Evolutionary conservation across 2,329 filamentous ascomycete genomes (phyloP).

Genomic region (Botrytis deweyae): DNA sequence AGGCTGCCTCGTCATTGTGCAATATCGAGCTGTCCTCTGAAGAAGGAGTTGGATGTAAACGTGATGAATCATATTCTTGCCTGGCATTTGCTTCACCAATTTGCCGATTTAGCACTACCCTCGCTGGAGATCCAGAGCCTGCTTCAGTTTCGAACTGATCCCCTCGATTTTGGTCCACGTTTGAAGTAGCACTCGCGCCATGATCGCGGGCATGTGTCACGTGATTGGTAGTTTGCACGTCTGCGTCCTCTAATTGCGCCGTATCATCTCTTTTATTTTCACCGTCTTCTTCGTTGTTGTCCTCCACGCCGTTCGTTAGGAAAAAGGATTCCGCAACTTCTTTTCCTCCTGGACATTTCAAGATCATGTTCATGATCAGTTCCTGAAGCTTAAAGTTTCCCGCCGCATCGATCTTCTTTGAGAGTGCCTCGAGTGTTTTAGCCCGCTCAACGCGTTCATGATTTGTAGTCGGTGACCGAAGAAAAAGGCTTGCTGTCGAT

Average conservation of each 20-base stretch:
- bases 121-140: too few species aligned
- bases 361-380: constrained; percentile 10
- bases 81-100: too few species aligned
- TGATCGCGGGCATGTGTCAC: fast-evolving
- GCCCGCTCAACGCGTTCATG: background rate
- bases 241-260: background rate
- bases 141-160: too few species aligned
- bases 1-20: background rate
- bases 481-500: background rate
- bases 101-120: too few species aligned
- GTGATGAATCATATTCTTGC: background rate
- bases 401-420: constrained; percentile 2
- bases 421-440: background rate
- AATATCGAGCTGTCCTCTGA: background rate
- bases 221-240: background rate
- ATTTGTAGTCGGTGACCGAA: background rate
- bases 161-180: background rate
- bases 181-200: too few species aligned
- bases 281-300: background rate
- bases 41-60: background rate
- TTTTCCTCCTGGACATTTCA: constrained; percentile 6
- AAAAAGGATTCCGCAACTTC: constrained; percentile 2
- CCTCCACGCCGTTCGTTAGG: background rate
- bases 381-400: background rate
- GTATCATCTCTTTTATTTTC: background rate